Evolutionary conservation across 202 grass and related monocot genomes (phyloP).

Genomic region (Cymbopogon flexuosus): DNA sequence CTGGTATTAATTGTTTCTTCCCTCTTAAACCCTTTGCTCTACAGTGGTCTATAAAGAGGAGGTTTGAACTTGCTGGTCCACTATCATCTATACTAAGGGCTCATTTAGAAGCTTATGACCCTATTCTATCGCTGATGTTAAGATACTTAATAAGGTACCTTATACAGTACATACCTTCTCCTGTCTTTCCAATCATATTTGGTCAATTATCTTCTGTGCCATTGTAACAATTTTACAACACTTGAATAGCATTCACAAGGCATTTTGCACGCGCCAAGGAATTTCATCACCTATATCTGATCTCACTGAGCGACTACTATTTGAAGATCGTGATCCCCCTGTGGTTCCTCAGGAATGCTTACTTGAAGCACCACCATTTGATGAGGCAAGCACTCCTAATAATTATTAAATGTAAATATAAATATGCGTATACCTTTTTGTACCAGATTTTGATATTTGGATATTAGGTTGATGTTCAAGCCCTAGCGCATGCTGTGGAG

Average conservation of each 20-base stretch:
- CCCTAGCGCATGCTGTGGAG: slow-evolving; percentile 88
- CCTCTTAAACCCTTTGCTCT: slow-evolving; percentile 36
- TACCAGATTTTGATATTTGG: slow-evolving; percentile 37
- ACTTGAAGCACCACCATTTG: slow-evolving; percentile 83
- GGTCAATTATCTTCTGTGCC: background rate
- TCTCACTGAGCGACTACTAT: slow-evolving; percentile 69
- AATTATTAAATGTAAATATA: slow-evolving; percentile 2
- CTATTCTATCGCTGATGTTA: slow-evolving; percentile 83
- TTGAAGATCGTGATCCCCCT: slow-evolving; percentile 85
- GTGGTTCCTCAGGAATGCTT: slow-evolving; percentile 67
- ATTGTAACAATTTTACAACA: slow-evolving; percentile 35
- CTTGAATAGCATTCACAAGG: slow-evolving; percentile 85
- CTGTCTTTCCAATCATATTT: slow-evolving; percentile 5
- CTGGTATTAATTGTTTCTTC: slow-evolving; percentile 20
- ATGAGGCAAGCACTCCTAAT: slow-evolving; percentile 60
- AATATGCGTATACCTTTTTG: background rate
- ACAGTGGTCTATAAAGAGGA: slow-evolving; percentile 92
- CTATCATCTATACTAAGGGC: slow-evolving; percentile 87
- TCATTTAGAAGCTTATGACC: slow-evolving; percentile 90
- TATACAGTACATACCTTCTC: slow-evolving; percentile 13
- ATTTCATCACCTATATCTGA: slow-evolving; percentile 86
- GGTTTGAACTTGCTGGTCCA: slow-evolving; percentile 81
- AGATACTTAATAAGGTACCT: slow-evolving; percentile 94
- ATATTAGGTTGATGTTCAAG: slow-evolving; percentile 96
- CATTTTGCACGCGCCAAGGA: slow-evolving; percentile 76